Conservation (phyloP, 2,329 filamentous ascomycete genomes). For the Pseudopyricularia javanii region DNA sequence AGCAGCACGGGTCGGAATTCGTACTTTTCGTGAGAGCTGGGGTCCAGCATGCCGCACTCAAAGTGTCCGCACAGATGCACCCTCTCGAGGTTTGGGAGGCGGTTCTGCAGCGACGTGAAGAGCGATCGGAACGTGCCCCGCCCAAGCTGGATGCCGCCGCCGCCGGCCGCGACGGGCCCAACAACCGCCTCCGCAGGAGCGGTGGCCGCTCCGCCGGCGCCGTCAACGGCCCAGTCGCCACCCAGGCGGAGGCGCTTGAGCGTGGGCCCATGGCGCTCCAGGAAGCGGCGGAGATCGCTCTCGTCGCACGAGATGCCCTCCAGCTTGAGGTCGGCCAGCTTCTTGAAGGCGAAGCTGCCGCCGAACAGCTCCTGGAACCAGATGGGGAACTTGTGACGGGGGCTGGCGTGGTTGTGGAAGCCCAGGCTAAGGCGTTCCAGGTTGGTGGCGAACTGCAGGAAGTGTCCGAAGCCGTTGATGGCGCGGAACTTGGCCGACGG, state of each 20-base stretch:
- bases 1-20: constrained; percentile 25
- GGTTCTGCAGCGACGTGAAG: constrained; percentile 24
- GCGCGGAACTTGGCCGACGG: constrained; percentile 24
- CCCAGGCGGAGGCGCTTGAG: constrained; percentile 30
- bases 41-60: constrained; percentile 24
- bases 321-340: constrained; percentile 27
- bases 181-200: too few species aligned
- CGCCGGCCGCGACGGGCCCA: constrained; percentile 20
- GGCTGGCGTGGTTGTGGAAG: constrained; percentile 26
- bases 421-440: constrained; percentile 25
- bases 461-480: constrained; percentile 28
- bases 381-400: constrained; percentile 26
- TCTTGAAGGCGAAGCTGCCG: constrained; percentile 20
- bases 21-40: constrained; percentile 25
- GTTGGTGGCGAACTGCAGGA: constrained; percentile 24
- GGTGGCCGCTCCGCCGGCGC: too few species aligned
- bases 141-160: constrained; percentile 30
- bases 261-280: constrained; percentile 24
- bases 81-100: constrained; percentile 23
- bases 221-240: constrained; percentile 26
- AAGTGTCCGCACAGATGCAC: constrained; percentile 33
- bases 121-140: constrained; percentile 30
- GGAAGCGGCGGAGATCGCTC: constrained; percentile 27
- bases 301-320: constrained; percentile 30
- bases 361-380: constrained; percentile 25